Percentiles rank a stretch among this genome's conserved stretches.
Conservation (phyloP, 345 rosid genomes). For the Lepidium aucheri region DNA sequence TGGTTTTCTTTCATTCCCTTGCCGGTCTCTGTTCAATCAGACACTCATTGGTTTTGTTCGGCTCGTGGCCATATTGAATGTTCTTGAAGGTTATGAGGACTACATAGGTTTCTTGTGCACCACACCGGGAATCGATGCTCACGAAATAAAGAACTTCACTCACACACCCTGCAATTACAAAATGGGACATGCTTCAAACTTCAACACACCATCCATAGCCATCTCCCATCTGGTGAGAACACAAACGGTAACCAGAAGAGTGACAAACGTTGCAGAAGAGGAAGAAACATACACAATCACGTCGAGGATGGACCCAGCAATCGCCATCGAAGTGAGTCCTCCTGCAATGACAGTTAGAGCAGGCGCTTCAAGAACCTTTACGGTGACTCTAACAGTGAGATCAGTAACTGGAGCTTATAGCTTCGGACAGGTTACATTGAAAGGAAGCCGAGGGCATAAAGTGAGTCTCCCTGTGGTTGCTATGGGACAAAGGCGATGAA, state of each 20-base stretch:
- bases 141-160: constrained; percentile 76
- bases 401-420: constrained; percentile 62
- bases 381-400: constrained; percentile 60
- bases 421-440: constrained; percentile 75
- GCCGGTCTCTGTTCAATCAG: neutral
- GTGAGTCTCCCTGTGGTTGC: constrained; percentile 83
- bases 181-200: constrained; percentile 74
- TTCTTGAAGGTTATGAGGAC: constrained; percentile 63
- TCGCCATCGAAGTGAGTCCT: constrained; percentile 77
- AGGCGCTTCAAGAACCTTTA: constrained; percentile 58
- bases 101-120: constrained; percentile 94
- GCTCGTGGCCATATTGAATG: neutral
- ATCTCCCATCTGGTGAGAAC: constrained; percentile 71
- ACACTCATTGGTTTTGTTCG: neutral
- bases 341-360: constrained; percentile 76
- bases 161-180: constrained; percentile 64
- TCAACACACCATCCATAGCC: constrained; percentile 86
- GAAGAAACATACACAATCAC: constrained; percentile 84
- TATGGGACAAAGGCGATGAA: constrained; percentile 62
- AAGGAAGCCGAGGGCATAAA: constrained; percentile 94
- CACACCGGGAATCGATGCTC: constrained; percentile 71
- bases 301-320: constrained; percentile 71
- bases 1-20: neutral
- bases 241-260: constrained; percentile 58
- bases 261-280: constrained; percentile 65